Conservation (phyloP, 2,329 filamentous ascomycete species). For the Diplodia intermedia region DNA sequence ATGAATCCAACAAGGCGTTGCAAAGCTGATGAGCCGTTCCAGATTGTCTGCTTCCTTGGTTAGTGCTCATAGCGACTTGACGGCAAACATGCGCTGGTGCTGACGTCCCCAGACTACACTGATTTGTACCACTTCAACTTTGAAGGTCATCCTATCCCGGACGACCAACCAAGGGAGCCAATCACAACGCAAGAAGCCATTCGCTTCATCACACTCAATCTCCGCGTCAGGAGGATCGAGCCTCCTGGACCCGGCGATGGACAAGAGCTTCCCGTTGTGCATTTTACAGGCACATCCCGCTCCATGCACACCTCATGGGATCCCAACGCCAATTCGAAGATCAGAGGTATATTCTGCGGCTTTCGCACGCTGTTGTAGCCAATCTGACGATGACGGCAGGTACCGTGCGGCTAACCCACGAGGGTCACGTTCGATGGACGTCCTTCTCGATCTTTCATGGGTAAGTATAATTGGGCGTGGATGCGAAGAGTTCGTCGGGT, state of each 20-base stretch:
- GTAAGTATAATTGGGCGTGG: constrained; percentile 40
- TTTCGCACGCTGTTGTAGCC: background rate
- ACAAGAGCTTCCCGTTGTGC: constrained; percentile 66
- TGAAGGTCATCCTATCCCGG: constrained; percentile 43
- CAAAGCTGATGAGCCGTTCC: background rate
- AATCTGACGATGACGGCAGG: constrained; percentile 49
- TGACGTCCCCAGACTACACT: constrained; percentile 63
- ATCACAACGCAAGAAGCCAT: constrained; percentile 71
- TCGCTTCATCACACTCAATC: constrained; percentile 72
- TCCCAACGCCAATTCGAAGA: constrained; percentile 70
- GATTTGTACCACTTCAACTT: constrained; percentile 79
- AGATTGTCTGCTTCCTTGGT: constrained; percentile 56
- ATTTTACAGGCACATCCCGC: constrained; percentile 69
- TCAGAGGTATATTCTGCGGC: constrained; percentile 62
- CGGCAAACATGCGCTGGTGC: background rate
- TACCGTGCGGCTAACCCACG: constrained; percentile 67
- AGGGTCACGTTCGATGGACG: constrained; percentile 78
- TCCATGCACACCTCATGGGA: constrained; percentile 71
- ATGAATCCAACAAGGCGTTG: background rate
- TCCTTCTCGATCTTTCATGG: constrained; percentile 68
- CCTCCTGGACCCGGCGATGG: constrained; percentile 65
- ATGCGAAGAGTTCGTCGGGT: background rate
- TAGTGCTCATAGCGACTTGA: background rate
- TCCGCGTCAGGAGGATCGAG: constrained; percentile 67
- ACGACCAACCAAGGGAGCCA: constrained; percentile 54